Conservation (phyloP, 495 filamentous ascomycete genomes). For the Penicillium soppii region DNA sequence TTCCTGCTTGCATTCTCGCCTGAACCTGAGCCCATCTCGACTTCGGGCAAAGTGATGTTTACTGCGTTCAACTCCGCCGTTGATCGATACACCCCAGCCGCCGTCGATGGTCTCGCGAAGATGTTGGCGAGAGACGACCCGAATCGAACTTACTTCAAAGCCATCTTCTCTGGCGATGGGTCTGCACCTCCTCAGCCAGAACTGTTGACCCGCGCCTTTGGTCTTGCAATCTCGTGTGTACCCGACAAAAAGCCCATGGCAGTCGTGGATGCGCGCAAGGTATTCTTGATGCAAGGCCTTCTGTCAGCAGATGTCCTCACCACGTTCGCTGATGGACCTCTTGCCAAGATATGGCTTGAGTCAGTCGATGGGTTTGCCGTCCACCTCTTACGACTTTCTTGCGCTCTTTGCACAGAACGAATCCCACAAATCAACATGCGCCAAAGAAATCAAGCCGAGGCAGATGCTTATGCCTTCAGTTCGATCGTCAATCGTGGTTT, state of each 20-base stretch:
- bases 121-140: conserved; percentile 91
- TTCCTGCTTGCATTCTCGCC: conserved; percentile 91
- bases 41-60: conserved; percentile 67
- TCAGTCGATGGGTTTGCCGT: conserved; percentile 83
- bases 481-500: conserved; percentile 70
- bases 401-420: conserved; percentile 63
- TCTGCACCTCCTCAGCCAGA: conserved; percentile 64
- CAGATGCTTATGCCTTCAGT: conserved; percentile 45
- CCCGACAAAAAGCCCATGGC: conserved; percentile 66
- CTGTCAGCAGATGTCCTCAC: conserved; percentile 87
- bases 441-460: conserved; percentile 38
- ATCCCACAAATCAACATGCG: conserved; percentile 38
- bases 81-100: conserved; percentile 86
- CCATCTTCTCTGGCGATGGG: conserved; percentile 74
- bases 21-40: conserved; percentile 52
- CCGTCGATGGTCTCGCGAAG: conserved; percentile 88
- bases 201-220: conserved; percentile 85
- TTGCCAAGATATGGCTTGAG: conserved; percentile 81
- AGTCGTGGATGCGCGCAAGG: conserved; percentile 76
- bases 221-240: conserved; percentile 78
- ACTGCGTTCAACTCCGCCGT: conserved; percentile 72
- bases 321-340: conserved; percentile 63
- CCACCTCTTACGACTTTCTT: conserved; percentile 70
- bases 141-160: conserved; percentile 77
- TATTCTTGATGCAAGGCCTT: conserved; percentile 86